A percentile compares a stretch with the other conserved stretches of the same genome.
These are phyloP conservation scores for Pichia nakasei DNA, from an alignment of 805 yeast genomes.

Conservation along the genomic window DNA sequence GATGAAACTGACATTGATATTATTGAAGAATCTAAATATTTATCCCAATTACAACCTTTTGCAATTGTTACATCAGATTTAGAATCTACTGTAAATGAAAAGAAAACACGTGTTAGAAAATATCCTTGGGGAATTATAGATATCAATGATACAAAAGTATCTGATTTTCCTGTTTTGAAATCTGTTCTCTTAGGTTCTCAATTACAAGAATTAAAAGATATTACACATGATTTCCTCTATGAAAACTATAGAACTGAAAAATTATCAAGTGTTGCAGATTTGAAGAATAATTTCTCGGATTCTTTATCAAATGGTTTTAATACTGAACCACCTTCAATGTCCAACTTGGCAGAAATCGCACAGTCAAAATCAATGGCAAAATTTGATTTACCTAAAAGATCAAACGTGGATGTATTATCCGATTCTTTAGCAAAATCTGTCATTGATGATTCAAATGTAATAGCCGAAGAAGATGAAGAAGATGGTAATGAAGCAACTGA, in stretches of 20 bases:
- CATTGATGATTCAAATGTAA: slow-evolving; percentile 10
- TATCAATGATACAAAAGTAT: slow-evolving; percentile 41
- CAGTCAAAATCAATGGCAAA: slow-evolving; percentile 26
- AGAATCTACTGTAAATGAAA: slow-evolving; percentile 42
- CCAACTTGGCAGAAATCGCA: slow-evolving; percentile 50
- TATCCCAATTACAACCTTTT: slow-evolving; percentile 65
- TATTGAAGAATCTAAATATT: slow-evolving; percentile 55
- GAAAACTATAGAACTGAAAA: slow-evolving; percentile 60
- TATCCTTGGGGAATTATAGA: slow-evolving; percentile 74
- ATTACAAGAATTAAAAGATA: slow-evolving; percentile 55
- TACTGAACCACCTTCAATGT: slow-evolving; percentile 44
- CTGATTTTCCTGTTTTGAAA: slow-evolving; percentile 47
- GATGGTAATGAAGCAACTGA: slow-evolving; percentile 6
- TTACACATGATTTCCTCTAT: slow-evolving; percentile 56
- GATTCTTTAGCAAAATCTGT: slow-evolving; percentile 3
- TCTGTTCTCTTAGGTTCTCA: slow-evolving; percentile 52
- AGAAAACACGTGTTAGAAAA: slow-evolving; percentile 46
- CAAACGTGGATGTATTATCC: slow-evolving; percentile 8
- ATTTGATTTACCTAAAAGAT: slow-evolving; percentile 13
- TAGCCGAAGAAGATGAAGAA: background rate
- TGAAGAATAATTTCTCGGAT: slow-evolving; percentile 22
- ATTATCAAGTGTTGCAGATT: slow-evolving; percentile 45
- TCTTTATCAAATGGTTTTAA: slow-evolving; percentile 17
- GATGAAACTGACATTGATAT: slow-evolving; percentile 56
- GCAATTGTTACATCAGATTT: slow-evolving; percentile 62